Evolutionary conservation across 2,329 filamentous ascomycete genomes (phyloP), one percentile per base, ranked within the genome.

Genomic region (Diaporthe longicolla): DNA sequence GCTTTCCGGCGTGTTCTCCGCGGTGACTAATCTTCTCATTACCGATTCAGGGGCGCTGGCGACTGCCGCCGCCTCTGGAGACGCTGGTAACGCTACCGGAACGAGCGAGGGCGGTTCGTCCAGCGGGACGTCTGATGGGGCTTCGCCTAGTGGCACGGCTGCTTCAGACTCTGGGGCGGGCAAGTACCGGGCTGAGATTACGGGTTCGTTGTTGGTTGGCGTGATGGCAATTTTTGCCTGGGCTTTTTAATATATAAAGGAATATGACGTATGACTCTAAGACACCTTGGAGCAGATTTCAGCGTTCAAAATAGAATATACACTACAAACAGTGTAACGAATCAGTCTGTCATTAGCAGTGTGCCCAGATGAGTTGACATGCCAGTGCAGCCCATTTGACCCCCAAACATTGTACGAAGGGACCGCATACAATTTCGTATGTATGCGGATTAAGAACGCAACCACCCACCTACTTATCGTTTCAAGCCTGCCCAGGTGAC

Each of bases 41-140:
- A 21, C 63, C 11, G 45, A 54, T 17, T 48, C 32, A 11, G 61
- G 43, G 77, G 85, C 50, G 66, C 59, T n/a, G 10, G 52, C 45
- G 7, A 68, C 63, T n/a, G 63, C 45, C 1, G 63, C 45, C 19
- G 52, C 48, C 3, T 37, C 21, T 8, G 63, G 45, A 1, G 32
- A 24, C n/a, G 29, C 45, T 37, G 26, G 75, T 40, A 66, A 66
- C 13, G 54, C 63, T 11, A 52, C 29, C 45, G n/a, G 76, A 19
- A 55, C 66, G 0, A 85, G 87, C 0, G 84, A 86, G 0, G 88
- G 86, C 0, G 86, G 86, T 19, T 73, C 66, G 0, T 87, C 85
- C 0, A 89, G 88, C n/a, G 90, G 90, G 52, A 90, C 83, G 0
- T 86, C 84, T 5, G 80, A 77, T 75, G 85, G 85, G 0, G 79